These are phyloP conservation scores for Neurospora sp. DNA, from an alignment of 2,329 filamentous ascomycete genomes.

Conservation along the genomic window DNA sequence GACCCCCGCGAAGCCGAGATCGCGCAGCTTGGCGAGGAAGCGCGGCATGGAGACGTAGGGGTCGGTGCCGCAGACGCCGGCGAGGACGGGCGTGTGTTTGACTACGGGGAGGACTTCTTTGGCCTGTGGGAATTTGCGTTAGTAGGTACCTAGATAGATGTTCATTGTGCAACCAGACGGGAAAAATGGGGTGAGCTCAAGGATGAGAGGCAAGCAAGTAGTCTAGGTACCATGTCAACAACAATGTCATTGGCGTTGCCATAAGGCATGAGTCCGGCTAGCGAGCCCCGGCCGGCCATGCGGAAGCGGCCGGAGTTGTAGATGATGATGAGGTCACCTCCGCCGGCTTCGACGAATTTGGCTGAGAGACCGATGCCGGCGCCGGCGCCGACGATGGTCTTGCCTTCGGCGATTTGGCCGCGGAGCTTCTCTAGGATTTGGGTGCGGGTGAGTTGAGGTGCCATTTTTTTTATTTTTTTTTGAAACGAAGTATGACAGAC, in stretches of 20 bases:
- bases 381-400: conserved; percentile 57
- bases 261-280: conserved; percentile 62
- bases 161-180: not conserved
- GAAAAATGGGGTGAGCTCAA: not conserved
- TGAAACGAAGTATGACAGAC: not conserved
- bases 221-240: conserved; percentile 45
- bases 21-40: conserved; percentile 50
- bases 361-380: conserved; percentile 61
- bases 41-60: conserved; percentile 52
- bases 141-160: too few species aligned
- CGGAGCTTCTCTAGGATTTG: conserved; percentile 46
- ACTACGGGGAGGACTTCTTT: conserved; percentile 58
- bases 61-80: conserved; percentile 62
- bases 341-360: conserved; percentile 59
- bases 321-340: conserved; percentile 59
- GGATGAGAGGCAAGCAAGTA: conserved; percentile 14
- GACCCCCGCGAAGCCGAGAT: conserved; percentile 56
- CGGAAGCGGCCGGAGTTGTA: conserved; percentile 65
- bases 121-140: conserved; percentile 29
- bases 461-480: too few species aligned
- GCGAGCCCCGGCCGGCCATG: conserved; percentile 60
- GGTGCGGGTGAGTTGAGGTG: conserved; percentile 44
- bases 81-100: conserved; percentile 52
- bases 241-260: conserved; percentile 62
- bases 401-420: conserved; percentile 41